A percentile compares a stretch with the other conserved stretches of the same genome.
phyloP scores from a whole-genome alignment of 2,329 filamentous ascomycete species.

The Penicillium glabrum region DNA sequence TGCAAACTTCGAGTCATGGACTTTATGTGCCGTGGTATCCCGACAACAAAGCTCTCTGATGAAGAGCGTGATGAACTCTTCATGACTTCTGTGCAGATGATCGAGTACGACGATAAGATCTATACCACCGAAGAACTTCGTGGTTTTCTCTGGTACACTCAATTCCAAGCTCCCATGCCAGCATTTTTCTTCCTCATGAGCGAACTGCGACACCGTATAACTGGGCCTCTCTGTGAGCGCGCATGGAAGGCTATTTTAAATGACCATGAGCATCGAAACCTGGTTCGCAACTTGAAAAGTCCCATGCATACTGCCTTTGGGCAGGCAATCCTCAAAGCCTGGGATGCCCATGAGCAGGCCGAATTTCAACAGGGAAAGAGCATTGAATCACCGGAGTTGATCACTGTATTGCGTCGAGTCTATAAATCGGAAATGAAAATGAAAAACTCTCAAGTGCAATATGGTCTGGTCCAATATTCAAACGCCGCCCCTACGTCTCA shows the following conservation, averaged over 20 bases:
- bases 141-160: constrained; percentile 60
- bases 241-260: constrained; percentile 59
- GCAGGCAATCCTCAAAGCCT: constrained; percentile 61
- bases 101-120: constrained; percentile 61
- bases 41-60: neutral
- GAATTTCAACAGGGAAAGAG: constrained; percentile 46
- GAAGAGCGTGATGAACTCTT: constrained; percentile 55
- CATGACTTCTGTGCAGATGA: constrained; percentile 56
- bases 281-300: constrained; percentile 52
- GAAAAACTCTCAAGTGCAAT: neutral
- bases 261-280: constrained; percentile 55
- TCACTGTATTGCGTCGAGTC: neutral
- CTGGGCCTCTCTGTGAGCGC: constrained; percentile 58
- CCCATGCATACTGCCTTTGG: constrained; percentile 61
- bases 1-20: constrained; percentile 30
- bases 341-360: constrained; percentile 57
- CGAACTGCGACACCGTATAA: constrained; percentile 54
- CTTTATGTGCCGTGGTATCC: constrained; percentile 9
- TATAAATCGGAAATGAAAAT: neutral
- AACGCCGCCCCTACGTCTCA: neutral
- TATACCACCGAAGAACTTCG: constrained; percentile 53
- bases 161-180: constrained; percentile 61
- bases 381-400: constrained; percentile 6
- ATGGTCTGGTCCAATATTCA: neutral
- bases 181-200: constrained; percentile 62